Base-by-base conservation (phyloP, 2,329 filamentous ascomycete species). In the Conoideocrella luteorostrata region DNA sequence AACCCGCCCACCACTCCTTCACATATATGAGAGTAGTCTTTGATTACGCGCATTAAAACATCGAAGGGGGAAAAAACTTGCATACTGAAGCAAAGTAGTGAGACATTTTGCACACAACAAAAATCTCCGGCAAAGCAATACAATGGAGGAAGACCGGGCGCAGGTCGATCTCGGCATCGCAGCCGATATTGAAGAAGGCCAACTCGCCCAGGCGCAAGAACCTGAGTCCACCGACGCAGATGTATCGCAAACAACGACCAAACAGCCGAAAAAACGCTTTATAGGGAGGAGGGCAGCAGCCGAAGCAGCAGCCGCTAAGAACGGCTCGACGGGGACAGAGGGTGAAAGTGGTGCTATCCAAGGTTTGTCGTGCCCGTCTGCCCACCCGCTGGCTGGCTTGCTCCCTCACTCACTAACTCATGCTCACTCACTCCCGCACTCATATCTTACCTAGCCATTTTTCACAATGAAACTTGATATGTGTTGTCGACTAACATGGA, bases 221-320 rank as follows among this genome's bases (percentile, higher is more conserved):
- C 10, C 41, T 21, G 53, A 46, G 30, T 40, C 36, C 32, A 23
- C 36, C 15, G 30, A 15, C 29, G 40, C 39, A 4, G 41, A 39
- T 13, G 26, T 21, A 7, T 15, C 45, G 39, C 49, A 53, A 24
- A 49, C 28, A 18, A 47, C 64, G 6, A 53, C 71, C 17, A 87
- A 76, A 59, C 85, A 91, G 56, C 93, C 93, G 18, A 95, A 87
- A 71, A 90, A 91, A 66, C 80, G 91, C 46, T 98, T 98, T 54
- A 84, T 98, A 15, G 93, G 93, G 23, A 77, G 88, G 52, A 80
- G 84, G 55, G 78, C 86, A 18, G 87, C 86, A 7, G 74, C 80
- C 48, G 78, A 82, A 56, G 74, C 78, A 53, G 69, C 76, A 32
- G 57, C 72, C 46, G 57, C 72, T 46, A 74, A 70, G 56, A 67